Evolutionary conservation across 164 flowering plant genomes (phyloP).

Genomic region (Brasenia schreberi): DNA sequence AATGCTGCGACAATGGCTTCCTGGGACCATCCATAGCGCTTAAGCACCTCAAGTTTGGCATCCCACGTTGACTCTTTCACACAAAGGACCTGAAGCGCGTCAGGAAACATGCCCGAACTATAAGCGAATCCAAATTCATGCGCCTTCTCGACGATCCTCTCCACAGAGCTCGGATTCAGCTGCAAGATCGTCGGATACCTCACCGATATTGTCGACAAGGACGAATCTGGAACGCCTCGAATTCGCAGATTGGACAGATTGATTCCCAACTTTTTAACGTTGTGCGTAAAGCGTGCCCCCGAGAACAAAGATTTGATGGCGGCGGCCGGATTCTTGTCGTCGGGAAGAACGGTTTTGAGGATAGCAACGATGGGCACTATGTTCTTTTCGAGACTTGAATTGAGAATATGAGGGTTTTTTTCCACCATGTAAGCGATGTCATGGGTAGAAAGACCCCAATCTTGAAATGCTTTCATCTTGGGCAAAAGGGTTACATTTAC

Average conservation of each 20-base stretch:
- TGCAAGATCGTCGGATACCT: slow-evolving; percentile 1
- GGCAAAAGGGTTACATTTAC: slow-evolving; percentile 7
- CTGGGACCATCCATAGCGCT: slow-evolving; percentile 9
- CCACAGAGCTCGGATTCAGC: neutral
- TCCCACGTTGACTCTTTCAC: slow-evolving; percentile 6
- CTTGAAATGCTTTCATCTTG: slow-evolving; percentile 2
- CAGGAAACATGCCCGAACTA: slow-evolving; percentile 3
- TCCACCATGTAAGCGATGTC: slow-evolving; percentile 1
- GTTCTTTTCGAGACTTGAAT: neutral
- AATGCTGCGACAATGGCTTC: slow-evolving; percentile 4
- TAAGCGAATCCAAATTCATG: slow-evolving; percentile 3
- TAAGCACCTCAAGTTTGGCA: slow-evolving; percentile 4
- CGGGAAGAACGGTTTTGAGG: neutral
- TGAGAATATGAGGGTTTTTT: neutral
- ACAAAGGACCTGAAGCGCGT: slow-evolving; percentile 2
- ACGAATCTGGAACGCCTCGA: slow-evolving; percentile 1
- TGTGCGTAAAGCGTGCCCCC: neutral
- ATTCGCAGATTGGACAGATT: neutral
- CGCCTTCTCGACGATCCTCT: neutral
- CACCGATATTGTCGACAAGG: neutral
- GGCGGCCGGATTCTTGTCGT: neutral
- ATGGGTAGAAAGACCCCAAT: slow-evolving; percentile 5
- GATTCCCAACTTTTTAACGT: neutral
- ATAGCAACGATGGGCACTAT: slow-evolving; percentile 1
- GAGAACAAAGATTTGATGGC: slow-evolving; percentile 1